Evolutionary conservation across 352 stramenopile species (phyloP), one percentile per base, ranked within the genome.

Genomic region (Globisporangium alternatum): DNA sequence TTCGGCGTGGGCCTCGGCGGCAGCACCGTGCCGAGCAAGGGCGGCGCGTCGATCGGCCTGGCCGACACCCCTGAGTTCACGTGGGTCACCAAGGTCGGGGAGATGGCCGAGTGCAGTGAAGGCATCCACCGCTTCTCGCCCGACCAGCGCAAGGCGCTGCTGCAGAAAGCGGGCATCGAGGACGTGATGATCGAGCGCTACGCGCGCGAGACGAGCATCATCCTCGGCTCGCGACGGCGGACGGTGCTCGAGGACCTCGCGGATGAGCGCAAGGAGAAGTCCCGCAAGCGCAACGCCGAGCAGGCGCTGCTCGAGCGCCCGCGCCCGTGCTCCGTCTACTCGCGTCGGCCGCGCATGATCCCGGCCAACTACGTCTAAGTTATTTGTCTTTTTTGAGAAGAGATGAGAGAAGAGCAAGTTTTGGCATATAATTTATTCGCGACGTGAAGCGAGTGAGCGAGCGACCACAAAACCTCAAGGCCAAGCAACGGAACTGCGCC

Each of bases 291-390:
- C 45, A 82, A 70, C 57, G 71, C 77, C 47, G 70, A 81, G 15
- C 66, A 84, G 35, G 68, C 72, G 30, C 71, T 86, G 39, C 73
- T 81, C 33, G 56, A 71, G 59, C 52, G 30, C 31, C 75, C 41
- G 41, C 41, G 74, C 43, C 68, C 76, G 35, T 82, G 79, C 54
- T 74, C 76, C 30, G 60, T 72, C 41, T 80, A 77, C 70, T 68
- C 83, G 51, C 71, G 78, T 51, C 68, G 78, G 58, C 80, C 80
- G 31, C 76, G 80, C 44, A 89, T 89, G 76, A 89, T 89, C 66
- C 80, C 80, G 41, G 66, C 76, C 66, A 86, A 89, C 68, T 89
- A 89, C 67, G 72, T 75, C 47, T 83, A 47, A 74, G 52, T 58
- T 45, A 58, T 58, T 44, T 45, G 35, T 58, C 30, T 30, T 31